Evolutionary conservation across 2,329 filamentous ascomycete genomes (phyloP).

Genomic region (Geoglossum cookeanum): DNA sequence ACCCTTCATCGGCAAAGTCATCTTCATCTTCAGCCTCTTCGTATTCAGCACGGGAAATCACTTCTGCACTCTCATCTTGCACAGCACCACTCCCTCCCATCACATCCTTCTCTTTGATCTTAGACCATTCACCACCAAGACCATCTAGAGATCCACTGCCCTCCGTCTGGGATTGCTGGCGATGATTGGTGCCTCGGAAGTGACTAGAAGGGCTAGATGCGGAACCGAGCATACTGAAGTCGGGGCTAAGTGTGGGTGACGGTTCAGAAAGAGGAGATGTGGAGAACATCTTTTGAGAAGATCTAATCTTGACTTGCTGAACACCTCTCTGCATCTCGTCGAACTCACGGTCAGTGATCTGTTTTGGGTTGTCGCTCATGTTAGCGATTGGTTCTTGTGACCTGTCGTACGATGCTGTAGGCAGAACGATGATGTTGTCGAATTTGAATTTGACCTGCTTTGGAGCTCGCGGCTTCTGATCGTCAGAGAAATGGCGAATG

Average conservation of each 20-base stretch:
- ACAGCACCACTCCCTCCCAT: not conserved
- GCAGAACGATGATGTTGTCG: not conserved
- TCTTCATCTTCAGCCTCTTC: not conserved
- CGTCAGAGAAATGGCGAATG: not conserved
- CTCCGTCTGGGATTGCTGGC: not conserved
- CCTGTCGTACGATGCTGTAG: not conserved
- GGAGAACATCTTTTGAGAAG: not conserved
- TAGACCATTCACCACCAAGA: not conserved
- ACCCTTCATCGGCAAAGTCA: not conserved
- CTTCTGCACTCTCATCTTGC: not conserved
- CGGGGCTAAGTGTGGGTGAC: not conserved
- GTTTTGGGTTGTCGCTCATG: not conserved
- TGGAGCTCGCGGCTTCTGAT: not conserved
- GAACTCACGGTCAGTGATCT: not conserved
- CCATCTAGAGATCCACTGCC: not conserved
- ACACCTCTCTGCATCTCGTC: not conserved
- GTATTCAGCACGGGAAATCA: not conserved
- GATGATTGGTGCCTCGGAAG: too few relatives aligned
- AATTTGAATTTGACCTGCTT: conserved; percentile 2
- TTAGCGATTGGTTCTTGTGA: not conserved
- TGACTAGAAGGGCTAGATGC: not conserved
- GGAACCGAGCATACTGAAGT: not conserved
- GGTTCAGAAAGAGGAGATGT: not conserved
- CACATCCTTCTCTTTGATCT: not conserved
- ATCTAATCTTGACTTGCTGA: not conserved